Percentiles rank a stretch among this genome's conserved stretches.
phyloP scores from a whole-genome alignment of 495 filamentous ascomycete genomes.

The Clohesyomyces aquaticus region DNA sequence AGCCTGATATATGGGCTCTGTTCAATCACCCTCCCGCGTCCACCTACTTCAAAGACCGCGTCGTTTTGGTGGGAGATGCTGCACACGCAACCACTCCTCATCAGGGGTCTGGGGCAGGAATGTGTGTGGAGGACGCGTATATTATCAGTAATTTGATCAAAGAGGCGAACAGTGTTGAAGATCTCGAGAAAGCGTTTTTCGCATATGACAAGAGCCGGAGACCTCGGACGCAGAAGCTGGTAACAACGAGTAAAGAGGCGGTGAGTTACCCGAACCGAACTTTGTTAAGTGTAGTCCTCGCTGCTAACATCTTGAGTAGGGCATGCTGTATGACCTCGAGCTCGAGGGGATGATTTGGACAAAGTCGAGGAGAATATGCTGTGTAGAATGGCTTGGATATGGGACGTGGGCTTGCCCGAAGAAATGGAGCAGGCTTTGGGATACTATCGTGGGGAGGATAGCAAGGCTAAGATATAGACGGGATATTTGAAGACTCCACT shows the following conservation, averaged over 20 bases:
- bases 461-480: slow-evolving; percentile 11
- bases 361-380: slow-evolving; percentile 47
- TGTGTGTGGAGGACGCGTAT: slow-evolving; percentile 70
- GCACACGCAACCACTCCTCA: slow-evolving; percentile 73
- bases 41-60: slow-evolving; percentile 57
- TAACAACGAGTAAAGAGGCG: slow-evolving; percentile 39
- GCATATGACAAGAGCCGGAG: slow-evolving; percentile 65
- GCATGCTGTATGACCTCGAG: slow-evolving; percentile 45
- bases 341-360: slow-evolving; percentile 44
- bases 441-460: slow-evolving; percentile 9
- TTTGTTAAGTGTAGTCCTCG: too few species aligned
- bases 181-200: slow-evolving; percentile 58
- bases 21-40: slow-evolving; percentile 63
- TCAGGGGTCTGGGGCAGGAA: slow-evolving; percentile 69
- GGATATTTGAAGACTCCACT: background rate
- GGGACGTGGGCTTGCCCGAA: slow-evolving; percentile 47
- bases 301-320: too few species aligned
- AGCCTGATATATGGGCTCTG: slow-evolving; percentile 57
- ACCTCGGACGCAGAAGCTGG: slow-evolving; percentile 46
- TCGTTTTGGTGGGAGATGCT: slow-evolving; percentile 69
- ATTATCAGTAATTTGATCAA: slow-evolving; percentile 61
- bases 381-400: slow-evolving; percentile 68
- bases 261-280: too few species aligned
- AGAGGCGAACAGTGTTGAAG: slow-evolving; percentile 47
- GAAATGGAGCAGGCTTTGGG: slow-evolving; percentile 39